phyloP scores from a whole-genome alignment of 257 asterid genomes.

The Primulina huaijiensis region DNA sequence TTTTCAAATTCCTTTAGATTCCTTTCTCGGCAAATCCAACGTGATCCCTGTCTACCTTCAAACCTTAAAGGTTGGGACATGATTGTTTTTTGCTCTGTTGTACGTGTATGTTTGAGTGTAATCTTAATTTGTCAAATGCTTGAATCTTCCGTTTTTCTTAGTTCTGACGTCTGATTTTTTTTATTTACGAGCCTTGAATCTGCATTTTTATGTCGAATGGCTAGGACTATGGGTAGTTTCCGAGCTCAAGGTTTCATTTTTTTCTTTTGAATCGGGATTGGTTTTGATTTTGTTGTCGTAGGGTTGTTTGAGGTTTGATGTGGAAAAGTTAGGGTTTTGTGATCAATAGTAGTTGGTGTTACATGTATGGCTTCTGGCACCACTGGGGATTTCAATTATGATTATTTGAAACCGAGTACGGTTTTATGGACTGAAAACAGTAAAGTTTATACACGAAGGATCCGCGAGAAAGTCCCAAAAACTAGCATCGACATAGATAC shows the following conservation, averaged over 20 bases:
- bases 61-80: not conserved
- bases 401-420: constrained; percentile 37
- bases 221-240: too few relatives aligned
- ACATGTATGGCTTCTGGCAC: constrained; percentile 61
- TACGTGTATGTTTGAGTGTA: not conserved
- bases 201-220: not conserved
- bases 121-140: too few relatives aligned
- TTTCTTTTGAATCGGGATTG: not conserved
- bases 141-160: not conserved
- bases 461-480: constrained; percentile 26
- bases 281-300: not conserved
- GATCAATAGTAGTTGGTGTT: constrained; percentile 25
- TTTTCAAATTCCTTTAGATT: too few relatives aligned
- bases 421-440: constrained; percentile 38
- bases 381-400: constrained; percentile 29
- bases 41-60: not conserved
- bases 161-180: not conserved
- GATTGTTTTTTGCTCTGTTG: too few relatives aligned
- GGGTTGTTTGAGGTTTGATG: constrained; percentile 24
- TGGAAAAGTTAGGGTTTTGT: constrained; percentile 27
- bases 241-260: not conserved
- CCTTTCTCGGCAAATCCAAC: too few relatives aligned
- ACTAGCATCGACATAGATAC: constrained; percentile 14
- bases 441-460: constrained; percentile 49
- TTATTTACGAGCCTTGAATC: not conserved